Percentiles rank a stretch among this genome's conserved stretches.
These are phyloP conservation scores for Chenopodium formosanum DNA, from an alignment of 148 eudicot genomes.

Conservation along the genomic window DNA sequence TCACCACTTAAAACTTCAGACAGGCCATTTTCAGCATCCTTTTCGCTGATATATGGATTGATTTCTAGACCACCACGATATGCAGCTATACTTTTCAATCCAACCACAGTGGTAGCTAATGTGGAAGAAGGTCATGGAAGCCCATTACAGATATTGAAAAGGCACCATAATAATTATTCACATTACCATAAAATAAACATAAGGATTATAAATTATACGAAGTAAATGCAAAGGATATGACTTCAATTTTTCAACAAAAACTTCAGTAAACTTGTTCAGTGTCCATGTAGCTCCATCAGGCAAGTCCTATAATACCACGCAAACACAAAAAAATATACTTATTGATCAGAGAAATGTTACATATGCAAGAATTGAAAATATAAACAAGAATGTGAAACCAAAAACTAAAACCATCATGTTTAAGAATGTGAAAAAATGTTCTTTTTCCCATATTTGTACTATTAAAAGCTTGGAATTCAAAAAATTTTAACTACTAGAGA, in stretches of 20 bases:
- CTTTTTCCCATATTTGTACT: too few species aligned
- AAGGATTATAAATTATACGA: neutral
- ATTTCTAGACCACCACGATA: slow-evolving; percentile 94
- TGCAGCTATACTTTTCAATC: slow-evolving; percentile 93
- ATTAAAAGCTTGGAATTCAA: neutral
- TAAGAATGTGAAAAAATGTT: neutral
- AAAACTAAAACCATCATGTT: neutral
- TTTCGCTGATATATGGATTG: slow-evolving; percentile 62
- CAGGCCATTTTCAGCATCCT: slow-evolving; percentile 79
- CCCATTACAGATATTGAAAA: neutral
- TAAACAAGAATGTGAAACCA: neutral
- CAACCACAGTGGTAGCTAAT: slow-evolving; percentile 58
- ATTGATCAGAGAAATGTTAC: neutral
- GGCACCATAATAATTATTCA: neutral
- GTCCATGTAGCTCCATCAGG: slow-evolving; percentile 64
- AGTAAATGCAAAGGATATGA: slow-evolving; percentile 70
- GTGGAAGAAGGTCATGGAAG: slow-evolving; percentile 60
- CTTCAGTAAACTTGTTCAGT: slow-evolving; percentile 61
- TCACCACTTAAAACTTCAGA: slow-evolving; percentile 64
- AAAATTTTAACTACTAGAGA: neutral
- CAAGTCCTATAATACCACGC: slow-evolving; percentile 38
- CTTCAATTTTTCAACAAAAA: slow-evolving; percentile 52
- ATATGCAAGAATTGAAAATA: neutral
- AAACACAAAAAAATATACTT: slow-evolving; percentile 11
- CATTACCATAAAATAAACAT: neutral